Percentiles rank a stretch among this genome's conserved stretches.
Conservation (phyloP, 169 alveolate species). For the Eimeria falciformis region DNA sequence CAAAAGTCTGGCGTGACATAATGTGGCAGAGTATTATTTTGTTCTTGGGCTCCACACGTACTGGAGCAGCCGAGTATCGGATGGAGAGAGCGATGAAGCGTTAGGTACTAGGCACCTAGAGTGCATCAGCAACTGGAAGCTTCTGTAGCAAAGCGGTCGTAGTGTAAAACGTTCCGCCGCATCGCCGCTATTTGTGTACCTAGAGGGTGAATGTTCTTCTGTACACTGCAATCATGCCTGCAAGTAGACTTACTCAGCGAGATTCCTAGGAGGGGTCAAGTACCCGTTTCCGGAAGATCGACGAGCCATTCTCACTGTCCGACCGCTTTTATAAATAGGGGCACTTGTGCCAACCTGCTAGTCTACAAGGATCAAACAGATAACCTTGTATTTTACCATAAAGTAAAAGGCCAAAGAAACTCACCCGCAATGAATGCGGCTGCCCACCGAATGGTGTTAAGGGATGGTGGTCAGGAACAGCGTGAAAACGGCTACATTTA, state of each 20-base stretch:
- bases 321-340: too few relatives aligned
- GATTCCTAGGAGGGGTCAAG: background rate
- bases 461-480: too few relatives aligned
- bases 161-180: background rate
- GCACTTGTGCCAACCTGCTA: too few relatives aligned
- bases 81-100: background rate
- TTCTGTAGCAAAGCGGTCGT: background rate
- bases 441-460: too few relatives aligned
- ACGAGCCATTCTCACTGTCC: background rate
- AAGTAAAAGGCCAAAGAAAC: too few relatives aligned
- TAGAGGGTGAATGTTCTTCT: background rate
- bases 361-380: too few relatives aligned
- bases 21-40: background rate
- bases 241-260: background rate
- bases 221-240: background rate
- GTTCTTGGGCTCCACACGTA: background rate
- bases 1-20: background rate
- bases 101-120: background rate
- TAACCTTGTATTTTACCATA: too few relatives aligned
- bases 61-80: slow-evolving; percentile 9
- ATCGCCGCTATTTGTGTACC: background rate
- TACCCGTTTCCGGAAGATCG: background rate
- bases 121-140: background rate
- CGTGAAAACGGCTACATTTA: too few relatives aligned
- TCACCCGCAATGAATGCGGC: too few relatives aligned